Evolutionary conservation across 2,329 filamentous ascomycete species (phyloP).

Genomic region (Colletotrichum tropicicola): DNA sequence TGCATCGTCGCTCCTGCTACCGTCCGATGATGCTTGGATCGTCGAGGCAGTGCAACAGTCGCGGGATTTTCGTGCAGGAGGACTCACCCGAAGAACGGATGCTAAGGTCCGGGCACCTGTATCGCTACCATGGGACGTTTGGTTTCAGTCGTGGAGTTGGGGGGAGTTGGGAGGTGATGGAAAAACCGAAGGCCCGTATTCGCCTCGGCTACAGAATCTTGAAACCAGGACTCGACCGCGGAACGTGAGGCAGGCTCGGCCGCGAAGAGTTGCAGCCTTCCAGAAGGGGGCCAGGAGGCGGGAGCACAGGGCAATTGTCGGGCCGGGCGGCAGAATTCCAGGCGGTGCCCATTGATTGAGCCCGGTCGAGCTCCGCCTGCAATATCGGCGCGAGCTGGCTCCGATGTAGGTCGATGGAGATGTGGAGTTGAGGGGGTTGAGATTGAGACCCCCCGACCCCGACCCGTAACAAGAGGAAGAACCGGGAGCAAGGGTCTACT

Average conservation of each 20-base stretch:
- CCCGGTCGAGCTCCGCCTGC: constrained; percentile 13
- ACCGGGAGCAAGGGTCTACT: constrained; percentile 16
- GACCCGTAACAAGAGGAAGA: constrained; percentile 23
- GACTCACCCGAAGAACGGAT: constrained; percentile 9
- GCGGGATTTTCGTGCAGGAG: constrained; percentile 13
- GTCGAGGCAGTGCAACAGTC: constrained; percentile 22
- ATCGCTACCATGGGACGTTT: constrained; percentile 22
- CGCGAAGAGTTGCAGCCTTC: constrained; percentile 2
- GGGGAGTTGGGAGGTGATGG: constrained; percentile 1
- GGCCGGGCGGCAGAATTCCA: constrained; percentile 4
- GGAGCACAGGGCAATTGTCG: constrained; percentile 14
- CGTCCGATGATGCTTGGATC: constrained; percentile 18
- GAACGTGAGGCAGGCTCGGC: neutral
- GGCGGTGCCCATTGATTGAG: constrained; percentile 15
- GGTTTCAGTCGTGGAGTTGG: constrained; percentile 27
- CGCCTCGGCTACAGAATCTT: constrained; percentile 11
- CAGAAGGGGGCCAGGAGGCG: constrained; percentile 13
- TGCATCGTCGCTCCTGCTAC: neutral
- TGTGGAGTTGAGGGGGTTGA: constrained; percentile 20
- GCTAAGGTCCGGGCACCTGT: constrained; percentile 20
- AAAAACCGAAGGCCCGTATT: constrained; percentile 22
- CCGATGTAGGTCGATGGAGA: constrained; percentile 25
- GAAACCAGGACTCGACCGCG: constrained; percentile 17
- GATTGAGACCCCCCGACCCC: constrained; percentile 11
- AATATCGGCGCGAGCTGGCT: constrained; percentile 25